Conservation (phyloP, 495 filamentous ascomycete genomes). For the Aspergillus affinis region DNA sequence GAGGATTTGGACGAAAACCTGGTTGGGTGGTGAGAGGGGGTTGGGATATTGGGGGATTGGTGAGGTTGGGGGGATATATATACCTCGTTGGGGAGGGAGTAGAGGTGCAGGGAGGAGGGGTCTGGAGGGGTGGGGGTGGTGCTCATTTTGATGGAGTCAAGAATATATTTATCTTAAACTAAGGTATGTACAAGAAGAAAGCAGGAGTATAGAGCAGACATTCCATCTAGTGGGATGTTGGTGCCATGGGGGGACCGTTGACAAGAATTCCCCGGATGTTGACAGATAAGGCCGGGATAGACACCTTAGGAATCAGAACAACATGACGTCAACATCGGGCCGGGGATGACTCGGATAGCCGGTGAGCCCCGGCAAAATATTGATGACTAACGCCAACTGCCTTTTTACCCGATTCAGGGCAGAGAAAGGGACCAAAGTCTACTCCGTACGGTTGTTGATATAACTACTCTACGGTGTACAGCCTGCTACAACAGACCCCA, state of each 20-base stretch:
- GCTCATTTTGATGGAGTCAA: background rate
- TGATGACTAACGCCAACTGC: background rate
- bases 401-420: background rate
- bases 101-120: constrained; percentile 23
- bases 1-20: constrained; percentile 71
- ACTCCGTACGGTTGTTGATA: too few relatives aligned
- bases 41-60: too few relatives aligned
- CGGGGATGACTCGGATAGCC: constrained; percentile 1
- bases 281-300: too few relatives aligned
- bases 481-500: too few relatives aligned
- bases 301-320: too few relatives aligned
- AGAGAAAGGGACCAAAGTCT: too few relatives aligned
- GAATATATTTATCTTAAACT: background rate
- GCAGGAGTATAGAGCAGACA: background rate
- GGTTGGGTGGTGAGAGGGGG: too few relatives aligned
- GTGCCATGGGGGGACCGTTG: too few relatives aligned
- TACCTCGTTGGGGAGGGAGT: constrained; percentile 54
- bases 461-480: too few relatives aligned
- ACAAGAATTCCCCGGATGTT: too few relatives aligned
- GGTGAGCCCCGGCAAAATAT: constrained; percentile 1
- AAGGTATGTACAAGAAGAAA: background rate
- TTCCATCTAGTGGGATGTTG: background rate
- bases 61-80: background rate
- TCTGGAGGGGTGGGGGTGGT: background rate
- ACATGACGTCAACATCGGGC: background rate